Base-by-base conservation (phyloP, 2,329 filamentous ascomycete species). In the Aspergillus sp. region DNA sequence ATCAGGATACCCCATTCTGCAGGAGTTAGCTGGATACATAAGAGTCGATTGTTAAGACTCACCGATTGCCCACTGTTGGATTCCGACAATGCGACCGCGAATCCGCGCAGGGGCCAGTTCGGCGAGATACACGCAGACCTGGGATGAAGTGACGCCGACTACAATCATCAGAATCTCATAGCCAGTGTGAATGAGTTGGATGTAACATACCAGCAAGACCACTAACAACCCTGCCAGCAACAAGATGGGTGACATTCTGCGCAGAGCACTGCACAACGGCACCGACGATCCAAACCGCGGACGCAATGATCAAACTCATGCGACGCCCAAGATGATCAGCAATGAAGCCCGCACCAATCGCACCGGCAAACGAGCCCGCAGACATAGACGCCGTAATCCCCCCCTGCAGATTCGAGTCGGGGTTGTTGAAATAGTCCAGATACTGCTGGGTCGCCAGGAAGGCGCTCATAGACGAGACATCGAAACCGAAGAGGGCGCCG, bases 331-430 rank as follows among this genome's bases (percentile, higher is more conserved):
- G 62, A 19, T 56, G 53, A 55, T 77, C 74, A 2, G 73, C 74
- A 23, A 75, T 50, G 4, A 64, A 69, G 17, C 73, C 75, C n/a
- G 73, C 73, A 23, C 60, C 64, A 14, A 75, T 73, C 43, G 87
- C 84, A 60, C 86, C 88, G 23, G 87, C 72, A 77, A 86, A 90
- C 0, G 87, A 90, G 35, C 88, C 88, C 53, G 82, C 87, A 21
- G 88, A 84, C 86, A 90, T 90, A 49, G 86, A 78, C 21, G 88
- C 87, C 0, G 85, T 87, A 67, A 90, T 90, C 76, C 72, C 73
- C 15, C 73, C 73, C 58, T 75, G 73, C 6, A 75, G 62, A 49
- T 73, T 66, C 3, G 72, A 73, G 53, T 74, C 61, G 0, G 58
- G 80, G 62, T 79, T 73, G 62, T 82, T 79, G 69, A 85, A 85